Evolutionary conservation across 202 grass and related monocot species (phyloP).

Genomic region (Alloteropsis angusta): DNA sequence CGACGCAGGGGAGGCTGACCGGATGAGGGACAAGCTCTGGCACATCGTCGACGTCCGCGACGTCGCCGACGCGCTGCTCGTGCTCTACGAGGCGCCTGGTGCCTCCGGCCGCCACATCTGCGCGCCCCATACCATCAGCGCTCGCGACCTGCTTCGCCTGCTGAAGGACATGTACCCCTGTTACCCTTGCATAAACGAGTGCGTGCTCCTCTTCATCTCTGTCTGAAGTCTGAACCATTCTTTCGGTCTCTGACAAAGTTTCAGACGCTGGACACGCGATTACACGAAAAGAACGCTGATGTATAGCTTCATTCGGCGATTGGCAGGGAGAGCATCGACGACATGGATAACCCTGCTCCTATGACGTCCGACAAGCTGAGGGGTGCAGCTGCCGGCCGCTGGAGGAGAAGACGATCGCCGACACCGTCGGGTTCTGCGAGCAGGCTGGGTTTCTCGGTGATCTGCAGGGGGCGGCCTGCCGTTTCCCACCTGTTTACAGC

Average conservation of each 20-base stretch:
- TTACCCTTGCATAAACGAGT: constrained; percentile 24
- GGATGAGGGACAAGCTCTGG: constrained; percentile 14
- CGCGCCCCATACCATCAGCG: constrained; percentile 1
- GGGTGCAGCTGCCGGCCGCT: constrained; percentile 25
- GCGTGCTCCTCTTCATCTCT: neutral
- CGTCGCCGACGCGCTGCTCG: constrained; percentile 29
- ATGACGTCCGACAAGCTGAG: constrained; percentile 22
- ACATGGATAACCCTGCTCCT: neutral
- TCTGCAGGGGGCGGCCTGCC: neutral
- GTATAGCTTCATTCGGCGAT: neutral
- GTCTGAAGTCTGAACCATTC: neutral
- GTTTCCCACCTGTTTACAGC: neutral
- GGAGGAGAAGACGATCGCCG: constrained; percentile 27
- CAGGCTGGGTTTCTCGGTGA: neutral
- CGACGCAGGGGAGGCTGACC: constrained; percentile 11
- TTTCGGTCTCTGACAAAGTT: neutral
- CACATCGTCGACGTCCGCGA: constrained; percentile 39
- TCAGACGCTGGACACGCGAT: neutral
- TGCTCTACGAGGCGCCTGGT: constrained; percentile 19
- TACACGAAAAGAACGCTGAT: neutral
- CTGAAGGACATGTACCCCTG: constrained; percentile 31
- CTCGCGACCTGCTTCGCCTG: constrained; percentile 8
- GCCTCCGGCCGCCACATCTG: constrained; percentile 36
- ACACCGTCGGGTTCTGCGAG: constrained; percentile 8
- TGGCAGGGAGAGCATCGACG: constrained; percentile 19